Evolutionary conservation across 1,284 basidiomycete species (phyloP), one percentile per base, ranked within the genome.

Genomic region (Malassezia sympodialis): DNA sequence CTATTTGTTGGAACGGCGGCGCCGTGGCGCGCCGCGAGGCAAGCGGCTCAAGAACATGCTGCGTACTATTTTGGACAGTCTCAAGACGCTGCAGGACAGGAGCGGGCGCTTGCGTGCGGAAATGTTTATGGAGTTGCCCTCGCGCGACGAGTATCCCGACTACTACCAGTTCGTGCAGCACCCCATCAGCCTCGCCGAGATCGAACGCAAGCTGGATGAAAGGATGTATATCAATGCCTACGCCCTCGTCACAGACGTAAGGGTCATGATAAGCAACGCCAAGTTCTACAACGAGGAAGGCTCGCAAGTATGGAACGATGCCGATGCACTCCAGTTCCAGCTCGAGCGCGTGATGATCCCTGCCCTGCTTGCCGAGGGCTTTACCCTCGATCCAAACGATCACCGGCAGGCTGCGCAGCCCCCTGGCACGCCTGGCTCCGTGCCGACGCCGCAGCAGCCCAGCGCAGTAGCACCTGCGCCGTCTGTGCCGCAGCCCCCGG

Each of bases 361-460:
- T 1, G 56, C 61, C 2, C 53, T 71, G 15, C 53, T 72, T 8
- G 63, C 60, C 30, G 66, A 72, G 30, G 69, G 69, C 7, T 74
- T 74, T 51, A 74, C 72, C 0, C 49, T 74, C 40, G 68, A 73
- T 23, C 68, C 68, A 30, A 61, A 68, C 49, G 72, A 74, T 50
- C 56, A 62, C 21, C 59, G 72, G 14, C 64, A 69, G 48, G 66
- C 69, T 15, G 72, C 66, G 11, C 49, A 71, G 24, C 69, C 69
- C 8, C 54, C 54, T 1, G 44, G 49, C 27, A 56, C 41, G 28
- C 40, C 53, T 8, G 49, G 49, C 27, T n/a, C 15, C 19, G 53
- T 49, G 27, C 50, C 55, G 19, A 40, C 49, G 39, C n/a, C n/a
- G n/a, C n/a, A n/a, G n/a, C n/a, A n/a, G n/a, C 23, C 31, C 31